Percentiles rank a stretch among this genome's conserved stretches.
phyloP scores from a whole-genome alignment of 495 filamentous ascomycete genomes.

The Hypoxylon fragiforme region DNA sequence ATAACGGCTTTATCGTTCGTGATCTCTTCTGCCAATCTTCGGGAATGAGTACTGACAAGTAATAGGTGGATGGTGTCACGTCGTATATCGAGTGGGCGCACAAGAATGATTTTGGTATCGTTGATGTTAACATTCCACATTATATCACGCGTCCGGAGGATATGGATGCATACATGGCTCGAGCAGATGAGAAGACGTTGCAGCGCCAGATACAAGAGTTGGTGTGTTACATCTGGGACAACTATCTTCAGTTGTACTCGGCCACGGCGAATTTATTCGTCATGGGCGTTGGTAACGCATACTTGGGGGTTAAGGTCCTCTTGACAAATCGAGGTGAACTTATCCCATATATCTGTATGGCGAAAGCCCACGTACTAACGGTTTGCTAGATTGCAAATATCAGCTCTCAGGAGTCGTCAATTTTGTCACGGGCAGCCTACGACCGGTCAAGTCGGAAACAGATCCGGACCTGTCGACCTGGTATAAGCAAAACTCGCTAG shows the following conservation, averaged over 20 bases:
- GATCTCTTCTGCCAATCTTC: not conserved
- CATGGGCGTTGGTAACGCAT: conserved; percentile 79
- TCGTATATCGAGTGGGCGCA: conserved; percentile 83
- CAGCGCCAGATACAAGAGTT: conserved; percentile 70
- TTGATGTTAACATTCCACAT: conserved; percentile 88
- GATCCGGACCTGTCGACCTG: conserved; percentile 66
- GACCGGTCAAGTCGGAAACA: conserved; percentile 65
- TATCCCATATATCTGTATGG: not conserved
- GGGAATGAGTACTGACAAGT: conserved; percentile 5
- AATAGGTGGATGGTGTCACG: conserved; percentile 72
- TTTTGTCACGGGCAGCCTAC: conserved; percentile 66
- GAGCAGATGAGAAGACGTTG: conserved; percentile 39
- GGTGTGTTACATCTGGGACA: conserved; percentile 91
- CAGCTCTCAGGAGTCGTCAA: conserved; percentile 56
- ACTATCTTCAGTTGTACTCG: conserved; percentile 87
- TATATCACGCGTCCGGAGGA: conserved; percentile 60
- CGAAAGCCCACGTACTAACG: conserved; percentile 10
- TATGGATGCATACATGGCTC: conserved; percentile 41
- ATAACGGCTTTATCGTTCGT: conserved; percentile 86
- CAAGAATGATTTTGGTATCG: conserved; percentile 70
- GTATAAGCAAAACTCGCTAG: conserved; percentile 72
- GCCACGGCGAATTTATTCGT: conserved; percentile 73
- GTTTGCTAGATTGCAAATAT: conserved; percentile 45
- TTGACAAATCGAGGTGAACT: conserved; percentile 65
- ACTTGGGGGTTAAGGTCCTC: conserved; percentile 69